phyloP scores from a whole-genome alignment of 495 filamentous ascomycete species.

The Penicillium ucsense region DNA sequence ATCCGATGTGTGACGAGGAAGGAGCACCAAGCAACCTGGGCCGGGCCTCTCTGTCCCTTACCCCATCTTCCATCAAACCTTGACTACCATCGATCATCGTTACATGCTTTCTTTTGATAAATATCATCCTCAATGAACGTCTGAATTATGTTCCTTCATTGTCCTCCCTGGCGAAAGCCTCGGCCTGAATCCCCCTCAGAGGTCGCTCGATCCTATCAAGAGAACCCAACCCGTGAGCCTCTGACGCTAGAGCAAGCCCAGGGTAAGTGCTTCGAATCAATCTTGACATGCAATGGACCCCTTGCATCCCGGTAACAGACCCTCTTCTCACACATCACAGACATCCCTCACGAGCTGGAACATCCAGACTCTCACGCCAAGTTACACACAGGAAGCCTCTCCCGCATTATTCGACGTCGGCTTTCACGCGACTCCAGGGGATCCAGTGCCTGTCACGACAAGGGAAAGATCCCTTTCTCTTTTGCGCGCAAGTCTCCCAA shows the following conservation, averaged over 20 bases:
- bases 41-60: too few relatives aligned
- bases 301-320: too few relatives aligned
- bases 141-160: conserved; percentile 8
- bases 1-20: too few relatives aligned
- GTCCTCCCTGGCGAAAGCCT: conserved; percentile 9
- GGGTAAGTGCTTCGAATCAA: background rate
- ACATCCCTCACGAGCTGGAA: background rate
- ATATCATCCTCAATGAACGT: background rate
- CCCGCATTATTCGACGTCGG: conserved; percentile 25
- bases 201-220: conserved; percentile 1
- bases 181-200: conserved; percentile 3
- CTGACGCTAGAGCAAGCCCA: background rate
- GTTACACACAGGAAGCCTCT: conserved; percentile 12
- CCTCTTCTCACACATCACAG: background rate
- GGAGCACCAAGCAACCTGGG: too few relatives aligned
- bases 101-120: too few relatives aligned
- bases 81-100: too few relatives aligned
- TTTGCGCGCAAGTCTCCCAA: conserved; percentile 16
- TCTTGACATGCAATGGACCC: too few relatives aligned
- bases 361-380: background rate
- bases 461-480: conserved; percentile 10
- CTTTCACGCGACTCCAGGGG: conserved; percentile 25
- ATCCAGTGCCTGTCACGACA: conserved; percentile 1
- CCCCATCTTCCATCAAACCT: background rate
- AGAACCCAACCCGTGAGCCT: background rate